A percentile compares a stretch with the other conserved stretches of the same genome.
Evolutionary conservation across 2,329 filamentous ascomycete genomes (phyloP).

Genomic region (Colletotrichum eremochloae): DNA sequence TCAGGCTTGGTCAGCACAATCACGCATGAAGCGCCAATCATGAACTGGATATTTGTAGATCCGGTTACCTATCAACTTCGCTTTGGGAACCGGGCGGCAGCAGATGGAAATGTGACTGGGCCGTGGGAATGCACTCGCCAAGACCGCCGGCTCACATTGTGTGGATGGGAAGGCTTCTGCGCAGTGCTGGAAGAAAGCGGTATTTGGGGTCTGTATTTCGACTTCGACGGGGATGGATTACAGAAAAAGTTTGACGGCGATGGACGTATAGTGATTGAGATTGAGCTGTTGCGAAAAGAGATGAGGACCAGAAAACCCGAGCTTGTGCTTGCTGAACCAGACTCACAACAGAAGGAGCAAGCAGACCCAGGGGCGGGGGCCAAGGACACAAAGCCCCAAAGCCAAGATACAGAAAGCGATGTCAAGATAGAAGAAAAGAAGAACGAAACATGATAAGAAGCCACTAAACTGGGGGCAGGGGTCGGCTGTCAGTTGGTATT

Average conservation of each 20-base stretch:
- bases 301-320: conserved; percentile 47
- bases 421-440: not conserved
- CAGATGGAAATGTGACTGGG: conserved; percentile 60
- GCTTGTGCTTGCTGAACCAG: not conserved
- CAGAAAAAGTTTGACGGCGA: conserved; percentile 59
- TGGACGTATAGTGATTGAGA: conserved; percentile 63
- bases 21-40: conserved; percentile 60
- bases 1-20: conserved; percentile 64
- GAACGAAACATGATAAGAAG: not conserved
- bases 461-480: fast-evolving
- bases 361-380: not conserved
- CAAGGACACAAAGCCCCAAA: not conserved
- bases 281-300: conserved; percentile 67
- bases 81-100: conserved; percentile 58
- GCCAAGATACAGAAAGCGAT: not conserved
- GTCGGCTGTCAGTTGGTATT: not conserved
- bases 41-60: conserved; percentile 66
- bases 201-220: conserved; percentile 63
- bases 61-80: conserved; percentile 60
- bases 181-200: conserved; percentile 58
- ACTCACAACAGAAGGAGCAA: not conserved
- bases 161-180: conserved; percentile 64
- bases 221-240: conserved; percentile 59
- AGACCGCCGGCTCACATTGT: conserved; percentile 63
- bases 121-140: conserved; percentile 66